Evolutionary conservation across 192 early-diverging fungal genomes (phyloP).

Genomic region (Piromyces finnis): DNA sequence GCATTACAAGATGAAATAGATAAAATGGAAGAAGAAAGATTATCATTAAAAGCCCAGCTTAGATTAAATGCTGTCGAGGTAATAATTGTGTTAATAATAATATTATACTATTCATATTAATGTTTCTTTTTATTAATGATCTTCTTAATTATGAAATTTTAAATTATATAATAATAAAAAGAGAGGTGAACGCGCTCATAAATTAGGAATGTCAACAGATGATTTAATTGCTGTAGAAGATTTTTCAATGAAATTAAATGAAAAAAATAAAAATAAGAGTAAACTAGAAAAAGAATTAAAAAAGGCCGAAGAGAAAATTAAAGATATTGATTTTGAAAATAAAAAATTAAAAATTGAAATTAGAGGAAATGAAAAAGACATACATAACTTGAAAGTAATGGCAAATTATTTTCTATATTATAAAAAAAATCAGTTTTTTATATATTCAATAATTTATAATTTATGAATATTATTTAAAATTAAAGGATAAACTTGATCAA

Average conservation of each 20-base stretch:
- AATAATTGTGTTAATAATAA: neutral
- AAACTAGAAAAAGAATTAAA: neutral
- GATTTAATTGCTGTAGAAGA: slow-evolving; percentile 26
- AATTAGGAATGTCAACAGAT: slow-evolving; percentile 20
- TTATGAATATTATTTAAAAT: too few species aligned
- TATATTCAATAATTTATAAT: too few species aligned
- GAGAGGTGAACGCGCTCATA: slow-evolving; percentile 10
- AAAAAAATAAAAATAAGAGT: neutral
- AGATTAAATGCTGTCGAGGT: slow-evolving; percentile 17
- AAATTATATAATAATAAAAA: too few species aligned
- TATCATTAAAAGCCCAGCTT: slow-evolving; percentile 17
- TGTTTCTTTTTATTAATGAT: too few species aligned
- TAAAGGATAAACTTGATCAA: neutral
- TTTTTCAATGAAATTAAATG: slow-evolving; percentile 14
- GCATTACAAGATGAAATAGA: slow-evolving; percentile 25
- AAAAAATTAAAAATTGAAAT: neutral
- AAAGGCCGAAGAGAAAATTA: neutral
- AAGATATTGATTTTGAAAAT: neutral
- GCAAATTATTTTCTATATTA: too few species aligned
- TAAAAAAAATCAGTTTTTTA: too few species aligned
- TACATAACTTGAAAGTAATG: neutral
- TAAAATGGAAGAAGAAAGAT: slow-evolving; percentile 25
- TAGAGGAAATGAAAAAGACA: neutral
- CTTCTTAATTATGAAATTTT: too few species aligned
- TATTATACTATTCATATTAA: too few species aligned